Percentiles rank a stretch among this genome's conserved stretches.
phyloP scores from a whole-genome alignment of 2,329 filamentous ascomycete genomes.

The Leptodontidium sp. region DNA sequence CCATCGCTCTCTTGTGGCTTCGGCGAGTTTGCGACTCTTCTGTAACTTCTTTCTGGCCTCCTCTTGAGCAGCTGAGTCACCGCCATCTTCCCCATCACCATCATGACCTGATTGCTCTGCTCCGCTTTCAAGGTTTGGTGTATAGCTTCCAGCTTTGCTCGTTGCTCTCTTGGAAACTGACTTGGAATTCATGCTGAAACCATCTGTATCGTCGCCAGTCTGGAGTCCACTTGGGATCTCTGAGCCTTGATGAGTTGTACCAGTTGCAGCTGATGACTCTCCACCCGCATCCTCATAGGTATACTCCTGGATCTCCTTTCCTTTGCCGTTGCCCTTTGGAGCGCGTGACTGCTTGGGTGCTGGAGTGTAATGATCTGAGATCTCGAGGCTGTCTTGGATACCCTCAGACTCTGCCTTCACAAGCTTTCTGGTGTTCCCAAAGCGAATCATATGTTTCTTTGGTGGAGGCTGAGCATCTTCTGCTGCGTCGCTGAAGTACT shows the following conservation, averaged over 20 bases:
- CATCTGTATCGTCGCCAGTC: constrained; percentile 13
- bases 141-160: constrained; percentile 5
- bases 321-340: constrained; percentile 15
- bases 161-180: neutral
- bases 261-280: neutral
- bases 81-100: constrained; percentile 17
- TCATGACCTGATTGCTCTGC: constrained; percentile 18
- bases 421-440: constrained; percentile 3
- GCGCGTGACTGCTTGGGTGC: constrained; percentile 13
- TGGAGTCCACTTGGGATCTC: constrained; percentile 15
- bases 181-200: constrained; percentile 4
- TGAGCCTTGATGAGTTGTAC: neutral
- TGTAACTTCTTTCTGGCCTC: constrained; percentile 22
- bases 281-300: constrained; percentile 9
- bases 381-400: neutral
- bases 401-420: constrained; percentile 4
- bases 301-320: constrained; percentile 1
- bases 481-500: constrained; percentile 36
- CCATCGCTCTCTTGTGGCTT: constrained; percentile 54
- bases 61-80: constrained; percentile 8
- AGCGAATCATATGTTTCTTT: constrained; percentile 23
- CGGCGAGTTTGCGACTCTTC: constrained; percentile 31
- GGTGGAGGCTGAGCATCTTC: constrained; percentile 16
- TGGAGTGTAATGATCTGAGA: constrained; percentile 18
- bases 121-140: constrained; percentile 18